Evolutionary conservation across 1,284 basidiomycete species (phyloP).

Genomic region (Trametes hirsuta): DNA sequence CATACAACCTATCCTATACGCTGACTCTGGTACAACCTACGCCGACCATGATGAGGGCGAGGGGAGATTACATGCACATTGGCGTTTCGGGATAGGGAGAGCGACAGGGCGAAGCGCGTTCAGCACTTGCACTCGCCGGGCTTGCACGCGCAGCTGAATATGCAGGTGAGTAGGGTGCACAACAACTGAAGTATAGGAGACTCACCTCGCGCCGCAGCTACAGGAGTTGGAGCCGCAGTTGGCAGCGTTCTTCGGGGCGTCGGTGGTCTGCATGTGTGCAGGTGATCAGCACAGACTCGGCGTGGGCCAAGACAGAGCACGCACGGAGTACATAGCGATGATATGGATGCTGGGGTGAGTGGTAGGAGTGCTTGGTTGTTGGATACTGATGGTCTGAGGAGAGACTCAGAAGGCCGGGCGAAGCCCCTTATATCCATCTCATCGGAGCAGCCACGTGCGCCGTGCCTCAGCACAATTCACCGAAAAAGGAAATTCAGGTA

Average conservation of each 20-base stretch:
- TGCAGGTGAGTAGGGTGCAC: not conserved
- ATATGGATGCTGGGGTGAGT: constrained; percentile 7
- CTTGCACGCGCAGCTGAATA: constrained; percentile 56
- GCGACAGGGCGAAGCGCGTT: constrained; percentile 22
- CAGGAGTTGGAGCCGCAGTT: constrained; percentile 52
- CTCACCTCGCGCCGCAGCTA: constrained; percentile 55
- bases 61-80: not conserved
- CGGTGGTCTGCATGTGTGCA: constrained; percentile 37
- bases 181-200: constrained; percentile 4
- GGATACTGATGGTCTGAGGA: constrained; percentile 12
- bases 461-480: constrained; percentile 2
- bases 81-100: not conserved
- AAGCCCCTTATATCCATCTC: constrained; percentile 16
- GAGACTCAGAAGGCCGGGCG: not conserved
- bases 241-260: constrained; percentile 46
- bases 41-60: not conserved
- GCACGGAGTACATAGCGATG: constrained; percentile 21
- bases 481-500: constrained; percentile 15
- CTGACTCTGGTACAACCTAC: not conserved
- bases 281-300: not conserved
- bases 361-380: constrained; percentile 9
- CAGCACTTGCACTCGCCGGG: constrained; percentile 65
- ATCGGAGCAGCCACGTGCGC: constrained; percentile 19
- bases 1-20: constrained; percentile 21
- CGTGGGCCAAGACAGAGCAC: not conserved